Evolutionary conservation across 164 flowering plant species (phyloP), one percentile per base, ranked within the genome.

Genomic region (Vitis riparia): DNA sequence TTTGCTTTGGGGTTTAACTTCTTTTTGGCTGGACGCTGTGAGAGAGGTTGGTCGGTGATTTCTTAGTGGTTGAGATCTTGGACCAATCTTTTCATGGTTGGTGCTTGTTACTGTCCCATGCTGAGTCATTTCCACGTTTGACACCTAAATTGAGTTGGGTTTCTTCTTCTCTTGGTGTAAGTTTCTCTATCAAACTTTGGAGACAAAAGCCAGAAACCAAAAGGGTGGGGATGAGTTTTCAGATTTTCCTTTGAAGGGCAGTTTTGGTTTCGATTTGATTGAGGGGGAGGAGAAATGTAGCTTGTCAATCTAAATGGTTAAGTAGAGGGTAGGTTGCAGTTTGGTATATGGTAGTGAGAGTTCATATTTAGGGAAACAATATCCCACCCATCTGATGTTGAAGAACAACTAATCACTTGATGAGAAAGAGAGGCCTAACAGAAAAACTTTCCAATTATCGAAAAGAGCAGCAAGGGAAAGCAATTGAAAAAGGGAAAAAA

Each of bases 111-210:
- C 60, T 63, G 73, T 68, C 75, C 68, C 61, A 60, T 63, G 78
- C 81, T 68, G 75, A 75, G 62, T 78, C 78, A 78, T 65, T 55
- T 64, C 73, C 78, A 78, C 74, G 79, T 55, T 68, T 53, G 62
- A 27, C 60, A 53, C 51, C 63, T 23, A 15, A n/a, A 57, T 32
- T 23, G 23, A 56, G 48, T 51, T 49, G 59, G 44, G 51, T 48
- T 52, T 62, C 51, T 23, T 53, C 58, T 66, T 66, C n/a, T n/a
- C 9, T 65, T 16, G 50, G 44, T 32, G 44, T 53, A 66, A 30
- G 50, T 66, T 53, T 66, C 59, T 7, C n/a, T 4, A 51, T 65
- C 27, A 0, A 55, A 55, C 16, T 32, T 14, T 61, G 56, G 56
- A 53, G 56, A 53, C 9, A n/a, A 65, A 47, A 63, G 19, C 69